phyloP scores from a whole-genome alignment of 768 basidiomycete species.

The Russula sp. region DNA sequence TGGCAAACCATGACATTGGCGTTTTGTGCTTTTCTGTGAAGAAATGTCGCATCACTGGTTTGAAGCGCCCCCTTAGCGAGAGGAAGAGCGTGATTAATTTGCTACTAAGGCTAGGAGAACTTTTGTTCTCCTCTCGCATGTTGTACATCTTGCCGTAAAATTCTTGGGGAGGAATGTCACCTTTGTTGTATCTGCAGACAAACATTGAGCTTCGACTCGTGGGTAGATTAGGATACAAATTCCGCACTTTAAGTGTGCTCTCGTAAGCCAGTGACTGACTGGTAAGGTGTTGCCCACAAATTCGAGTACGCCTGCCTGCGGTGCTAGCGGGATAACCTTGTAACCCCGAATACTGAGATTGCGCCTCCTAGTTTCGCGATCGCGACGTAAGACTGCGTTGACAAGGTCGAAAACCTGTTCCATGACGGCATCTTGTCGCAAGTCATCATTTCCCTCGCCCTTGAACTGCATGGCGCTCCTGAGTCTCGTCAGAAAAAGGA shows the following conservation, averaged over 20 bases:
- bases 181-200: constrained; percentile 54
- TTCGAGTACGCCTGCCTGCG: constrained; percentile 80
- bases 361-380: constrained; percentile 71
- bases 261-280: constrained; percentile 53
- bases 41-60: constrained; percentile 90
- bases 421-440: constrained; percentile 98
- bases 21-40: constrained; percentile 87
- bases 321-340: constrained; percentile 79
- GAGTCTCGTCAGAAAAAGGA: not conserved
- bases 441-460: constrained; percentile 82
- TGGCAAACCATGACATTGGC: constrained; percentile 88
- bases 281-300: constrained; percentile 79
- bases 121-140: constrained; percentile 32
- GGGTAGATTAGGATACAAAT: not conserved
- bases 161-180: constrained; percentile 40
- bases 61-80: constrained; percentile 38
- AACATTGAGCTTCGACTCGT: not conserved
- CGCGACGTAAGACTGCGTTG: constrained; percentile 66
- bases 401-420: constrained; percentile 93
- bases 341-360: constrained; percentile 75
- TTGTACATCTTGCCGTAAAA: constrained; percentile 30
- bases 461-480: constrained; percentile 59
- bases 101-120: constrained; percentile 26
- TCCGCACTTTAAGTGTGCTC: constrained; percentile 57
- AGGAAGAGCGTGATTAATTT: constrained; percentile 30